Evolutionary conservation across 2,329 filamentous ascomycete species (phyloP).

Genomic region (Xylariaceae sp.): DNA sequence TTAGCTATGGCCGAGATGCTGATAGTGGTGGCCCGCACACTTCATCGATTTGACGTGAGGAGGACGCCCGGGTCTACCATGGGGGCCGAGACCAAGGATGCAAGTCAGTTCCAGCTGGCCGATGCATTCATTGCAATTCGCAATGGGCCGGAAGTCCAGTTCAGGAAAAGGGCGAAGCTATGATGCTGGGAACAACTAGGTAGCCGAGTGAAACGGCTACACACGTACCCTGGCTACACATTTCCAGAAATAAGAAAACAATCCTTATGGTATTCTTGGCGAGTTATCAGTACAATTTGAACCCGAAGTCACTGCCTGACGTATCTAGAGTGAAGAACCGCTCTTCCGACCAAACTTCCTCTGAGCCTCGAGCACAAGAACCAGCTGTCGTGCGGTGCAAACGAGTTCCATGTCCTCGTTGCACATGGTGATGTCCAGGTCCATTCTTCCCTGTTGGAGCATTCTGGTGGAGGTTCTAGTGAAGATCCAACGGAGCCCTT

Average conservation of each 20-base stretch:
- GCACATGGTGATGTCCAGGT: conserved; percentile 15
- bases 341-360: conserved; percentile 18
- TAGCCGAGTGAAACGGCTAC: too few species aligned
- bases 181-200: too few species aligned
- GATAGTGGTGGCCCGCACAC: conserved; percentile 14
- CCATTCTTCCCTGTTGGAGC: conserved; percentile 17
- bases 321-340: too few species aligned
- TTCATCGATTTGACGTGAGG: conserved; percentile 16
- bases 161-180: conserved; percentile 14
- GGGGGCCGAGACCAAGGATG: conserved; percentile 11
- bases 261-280: too few species aligned
- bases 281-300: too few species aligned
- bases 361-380: conserved; percentile 14
- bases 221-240: too few species aligned
- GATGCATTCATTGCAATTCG: conserved; percentile 18
- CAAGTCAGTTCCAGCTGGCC: conserved; percentile 12
- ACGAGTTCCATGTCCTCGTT: conserved; percentile 16
- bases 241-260: too few species aligned
- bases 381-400: conserved; percentile 11
- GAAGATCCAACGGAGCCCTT: conserved; percentile 16
- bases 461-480: conserved; percentile 13
- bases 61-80: conserved; percentile 14
- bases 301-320: too few species aligned
- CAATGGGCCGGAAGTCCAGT: conserved; percentile 18
- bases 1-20: conserved; percentile 18